These are phyloP conservation scores for Microcera coccophila DNA, from an alignment of 2,329 filamentous ascomycete species.

Conservation along the genomic window DNA sequence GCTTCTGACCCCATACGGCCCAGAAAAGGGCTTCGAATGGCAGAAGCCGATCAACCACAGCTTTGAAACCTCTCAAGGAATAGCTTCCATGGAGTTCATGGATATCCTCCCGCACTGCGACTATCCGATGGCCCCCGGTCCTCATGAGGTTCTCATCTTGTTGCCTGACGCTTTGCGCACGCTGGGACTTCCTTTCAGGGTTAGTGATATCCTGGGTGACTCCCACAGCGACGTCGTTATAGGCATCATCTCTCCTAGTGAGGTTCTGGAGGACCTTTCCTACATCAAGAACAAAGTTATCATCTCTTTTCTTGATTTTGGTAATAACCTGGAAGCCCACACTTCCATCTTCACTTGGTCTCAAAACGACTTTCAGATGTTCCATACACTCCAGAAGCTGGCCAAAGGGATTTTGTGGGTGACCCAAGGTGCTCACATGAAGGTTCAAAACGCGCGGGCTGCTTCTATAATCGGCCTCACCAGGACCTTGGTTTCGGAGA, in stretches of 20 bases:
- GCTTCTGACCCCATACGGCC: conserved; percentile 23
- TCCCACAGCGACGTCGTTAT: too few relatives aligned
- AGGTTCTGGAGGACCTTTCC: conserved; percentile 11
- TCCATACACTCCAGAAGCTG: conserved; percentile 38
- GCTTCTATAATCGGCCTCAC: conserved; percentile 44
- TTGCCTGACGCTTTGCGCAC: too few relatives aligned
- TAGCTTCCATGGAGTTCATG: too few relatives aligned
- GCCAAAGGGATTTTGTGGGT: conserved; percentile 46
- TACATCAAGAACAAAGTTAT: conserved; percentile 29
- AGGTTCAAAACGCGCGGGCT: conserved; percentile 31
- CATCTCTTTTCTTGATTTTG: conserved; percentile 47
- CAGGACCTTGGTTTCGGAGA: conserved; percentile 48
- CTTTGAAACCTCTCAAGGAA: too few relatives aligned
- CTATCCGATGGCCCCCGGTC: too few relatives aligned
- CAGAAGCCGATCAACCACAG: too few relatives aligned
- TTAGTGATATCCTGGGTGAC: too few relatives aligned
- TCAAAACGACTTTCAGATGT: conserved; percentile 35
- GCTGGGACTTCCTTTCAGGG: too few relatives aligned
- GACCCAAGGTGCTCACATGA: conserved; percentile 40
- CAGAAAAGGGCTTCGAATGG: too few relatives aligned
- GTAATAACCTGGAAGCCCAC: conserved; percentile 18
- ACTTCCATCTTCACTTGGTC: conserved; percentile 38
- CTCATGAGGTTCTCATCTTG: too few relatives aligned
- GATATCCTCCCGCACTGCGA: too few relatives aligned
- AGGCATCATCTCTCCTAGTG: too few relatives aligned